A percentile compares a stretch with the other conserved stretches of the same genome.
Conservation (phyloP, 495 filamentous ascomycete species). For the Aspergillus olivimuriae region DNA sequence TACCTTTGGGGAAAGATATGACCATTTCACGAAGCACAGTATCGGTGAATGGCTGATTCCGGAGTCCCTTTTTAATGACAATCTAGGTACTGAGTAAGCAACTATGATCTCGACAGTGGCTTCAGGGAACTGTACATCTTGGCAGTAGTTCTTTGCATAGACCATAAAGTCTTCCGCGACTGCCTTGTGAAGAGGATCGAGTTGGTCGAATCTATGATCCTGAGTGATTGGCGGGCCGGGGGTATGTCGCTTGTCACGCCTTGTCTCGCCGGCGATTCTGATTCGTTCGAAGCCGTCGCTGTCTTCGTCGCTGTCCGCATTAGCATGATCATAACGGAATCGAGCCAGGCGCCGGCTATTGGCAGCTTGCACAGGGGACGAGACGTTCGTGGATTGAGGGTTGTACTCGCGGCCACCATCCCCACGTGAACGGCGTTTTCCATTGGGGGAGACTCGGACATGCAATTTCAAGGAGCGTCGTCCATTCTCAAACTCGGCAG, state of each 20-base stretch:
- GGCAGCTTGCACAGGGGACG: conserved; percentile 66
- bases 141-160: conserved; percentile 57
- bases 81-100: conserved; percentile 35
- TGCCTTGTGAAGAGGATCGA: conserved; percentile 54
- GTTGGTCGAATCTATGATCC: conserved; percentile 55
- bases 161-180: conserved; percentile 61
- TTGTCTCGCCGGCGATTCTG: conserved; percentile 33
- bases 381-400: conserved; percentile 74
- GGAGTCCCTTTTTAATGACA: conserved; percentile 53
- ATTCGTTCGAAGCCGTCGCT: conserved; percentile 61
- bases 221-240: conserved; percentile 67
- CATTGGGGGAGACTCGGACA: conserved; percentile 48
- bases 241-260: conserved; percentile 27
- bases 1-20: conserved; percentile 63
- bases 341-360: conserved; percentile 38
- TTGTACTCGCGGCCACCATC: conserved; percentile 26
- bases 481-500: conserved; percentile 44
- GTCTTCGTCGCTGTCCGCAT: conserved; percentile 39
- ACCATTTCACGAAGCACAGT: conserved; percentile 76
- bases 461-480: conserved; percentile 50
- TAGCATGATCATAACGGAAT: conserved; percentile 29
- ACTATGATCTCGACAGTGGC: neutral
- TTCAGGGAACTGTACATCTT: conserved; percentile 37
- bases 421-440: conserved; percentile 34
- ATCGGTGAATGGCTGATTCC: conserved; percentile 69